Conservation (phyloP, 371 early-diverging fungal genomes). For the Chytridium lagenaria region DNA sequence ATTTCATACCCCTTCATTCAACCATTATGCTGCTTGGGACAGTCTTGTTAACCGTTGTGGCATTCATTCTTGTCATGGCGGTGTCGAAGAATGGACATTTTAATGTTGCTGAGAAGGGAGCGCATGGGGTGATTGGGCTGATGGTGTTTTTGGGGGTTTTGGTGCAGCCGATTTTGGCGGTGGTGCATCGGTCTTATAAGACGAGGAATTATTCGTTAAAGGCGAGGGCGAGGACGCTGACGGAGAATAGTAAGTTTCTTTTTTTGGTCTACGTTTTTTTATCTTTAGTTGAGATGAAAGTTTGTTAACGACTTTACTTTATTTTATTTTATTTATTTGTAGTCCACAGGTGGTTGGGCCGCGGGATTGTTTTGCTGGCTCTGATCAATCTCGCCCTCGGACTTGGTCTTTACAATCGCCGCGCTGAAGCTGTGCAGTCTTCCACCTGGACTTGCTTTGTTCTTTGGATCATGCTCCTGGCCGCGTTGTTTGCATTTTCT, state of each 20-base stretch:
- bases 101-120: conserved; percentile 16
- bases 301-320: not conserved
- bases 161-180: not conserved
- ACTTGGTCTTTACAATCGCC: conserved; percentile 1
- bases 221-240: not conserved
- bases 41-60: not conserved
- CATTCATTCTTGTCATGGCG: conserved; percentile 11
- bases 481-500: conserved; percentile 18
- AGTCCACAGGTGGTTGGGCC: conserved; percentile 32
- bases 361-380: conserved; percentile 5
- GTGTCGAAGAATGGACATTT: conserved; percentile 21
- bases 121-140: conserved; percentile 17
- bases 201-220: not conserved
- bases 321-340: not conserved
- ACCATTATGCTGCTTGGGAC: conserved; percentile 1
- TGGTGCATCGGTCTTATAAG: not conserved
- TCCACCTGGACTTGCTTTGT: conserved; percentile 22
- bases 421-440: not conserved
- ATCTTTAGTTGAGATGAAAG: not conserved
- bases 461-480: conserved; percentile 15
- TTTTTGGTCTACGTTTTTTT: not conserved
- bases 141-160: not conserved
- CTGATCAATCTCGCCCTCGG: conserved; percentile 27
- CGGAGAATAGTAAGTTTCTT: not conserved
- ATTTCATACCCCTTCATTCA: not conserved